phyloP scores from a whole-genome alignment of 805 yeast species.

The Yarrowia sp. region DNA sequence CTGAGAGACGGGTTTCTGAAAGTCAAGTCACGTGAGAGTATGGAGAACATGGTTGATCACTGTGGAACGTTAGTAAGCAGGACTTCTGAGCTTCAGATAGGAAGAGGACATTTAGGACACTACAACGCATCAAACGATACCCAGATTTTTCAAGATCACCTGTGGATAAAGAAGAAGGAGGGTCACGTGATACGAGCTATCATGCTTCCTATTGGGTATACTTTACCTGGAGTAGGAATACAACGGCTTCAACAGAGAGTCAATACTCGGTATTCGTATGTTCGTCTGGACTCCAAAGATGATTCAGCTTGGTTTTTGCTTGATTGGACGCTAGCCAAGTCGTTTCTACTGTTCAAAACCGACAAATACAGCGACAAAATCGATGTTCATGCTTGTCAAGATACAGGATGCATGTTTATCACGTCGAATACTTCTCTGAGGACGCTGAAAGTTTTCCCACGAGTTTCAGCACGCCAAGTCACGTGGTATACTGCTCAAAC shows the following conservation, averaged over 20 bases:
- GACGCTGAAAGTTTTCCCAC: neutral
- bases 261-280: neutral
- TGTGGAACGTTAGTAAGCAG: neutral
- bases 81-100: neutral
- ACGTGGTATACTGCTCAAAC: conserved; percentile 1
- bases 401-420: neutral
- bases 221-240: neutral
- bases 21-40: neutral
- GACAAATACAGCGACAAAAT: conserved; percentile 15
- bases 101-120: conserved; percentile 7
- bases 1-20: neutral
- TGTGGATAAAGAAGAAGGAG: neutral
- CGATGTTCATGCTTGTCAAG: neutral
- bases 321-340: neutral
- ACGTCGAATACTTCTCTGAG: neutral
- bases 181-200: neutral
- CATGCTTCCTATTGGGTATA: conserved; percentile 6
- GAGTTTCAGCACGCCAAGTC: neutral
- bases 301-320: conserved; percentile 22
- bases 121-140: neutral
- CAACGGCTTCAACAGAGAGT: neutral
- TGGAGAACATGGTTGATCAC: neutral
- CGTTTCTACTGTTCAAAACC: neutral
- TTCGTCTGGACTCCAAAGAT: neutral
- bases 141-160: conserved; percentile 11